These are phyloP conservation scores for Dictyostelium discoideum DNA, from an alignment of 78 protist genomes.

Conservation along the genomic window dicty_2.7 NC_007088.5:6089501-6090000, in stretches of 20 bases:
- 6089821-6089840: background rate
- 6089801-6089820: constrained; percentile 59
- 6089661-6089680: background rate
- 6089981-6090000: background rate
- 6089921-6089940: background rate
- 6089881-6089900: background rate
- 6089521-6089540: too few species aligned
- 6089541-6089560: too few species aligned
- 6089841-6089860: background rate
- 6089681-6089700: background rate
- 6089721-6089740: constrained; percentile 2
- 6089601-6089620: too few species aligned
- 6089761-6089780: constrained; percentile 97
- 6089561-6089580: too few species aligned
- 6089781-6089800: constrained; percentile 86
- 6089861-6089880: background rate
- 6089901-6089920: background rate
- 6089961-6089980: background rate
- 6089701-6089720: background rate
- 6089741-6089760: constrained; percentile 93
- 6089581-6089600: too few species aligned
- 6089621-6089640: too few species aligned
- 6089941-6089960: background rate
- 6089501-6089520: background rate
- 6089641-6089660: background rate